Percentiles rank a stretch among this genome's conserved stretches.
Evolutionary conservation across 352 stramenopile species (phyloP).

Genomic region (Globisporangium ultimum): DNA sequence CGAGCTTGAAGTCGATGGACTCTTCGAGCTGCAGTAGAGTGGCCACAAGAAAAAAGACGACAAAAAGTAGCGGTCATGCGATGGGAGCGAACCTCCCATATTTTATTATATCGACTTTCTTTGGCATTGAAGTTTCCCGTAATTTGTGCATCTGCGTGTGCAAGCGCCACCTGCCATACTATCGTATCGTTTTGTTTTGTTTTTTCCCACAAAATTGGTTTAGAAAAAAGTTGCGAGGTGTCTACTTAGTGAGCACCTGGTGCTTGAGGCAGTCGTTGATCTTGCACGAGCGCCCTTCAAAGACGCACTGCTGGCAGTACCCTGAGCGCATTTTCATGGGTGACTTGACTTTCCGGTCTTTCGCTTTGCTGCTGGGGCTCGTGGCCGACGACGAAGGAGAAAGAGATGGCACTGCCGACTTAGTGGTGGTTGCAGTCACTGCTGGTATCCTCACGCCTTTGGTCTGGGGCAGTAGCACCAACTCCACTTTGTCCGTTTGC

Average conservation of each 20-base stretch:
- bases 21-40: conserved; percentile 66
- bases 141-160: too few relatives aligned
- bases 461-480: background rate
- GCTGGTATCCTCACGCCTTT: background rate
- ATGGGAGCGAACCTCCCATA: background rate
- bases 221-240: conserved; percentile 4
- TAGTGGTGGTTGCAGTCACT: background rate
- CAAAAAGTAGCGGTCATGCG: too few relatives aligned
- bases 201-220: background rate
- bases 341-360: conserved; percentile 11
- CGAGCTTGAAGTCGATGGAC: conserved; percentile 69
- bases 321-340: conserved; percentile 40
- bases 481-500: background rate
- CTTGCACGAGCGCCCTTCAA: conserved; percentile 56
- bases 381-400: background rate
- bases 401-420: background rate
- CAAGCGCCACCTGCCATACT: too few relatives aligned
- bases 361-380: background rate
- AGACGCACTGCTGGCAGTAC: conserved; percentile 56
- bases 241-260: conserved; percentile 36
- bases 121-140: too few relatives aligned
- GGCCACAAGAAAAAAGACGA: background rate
- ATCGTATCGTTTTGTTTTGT: background rate
- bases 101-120: background rate
- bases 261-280: conserved; percentile 65